Evolutionary conservation across 1,284 basidiomycete genomes (phyloP), one percentile per base, ranked within the genome.

Genomic region (Cystobasidium sp.): DNA sequence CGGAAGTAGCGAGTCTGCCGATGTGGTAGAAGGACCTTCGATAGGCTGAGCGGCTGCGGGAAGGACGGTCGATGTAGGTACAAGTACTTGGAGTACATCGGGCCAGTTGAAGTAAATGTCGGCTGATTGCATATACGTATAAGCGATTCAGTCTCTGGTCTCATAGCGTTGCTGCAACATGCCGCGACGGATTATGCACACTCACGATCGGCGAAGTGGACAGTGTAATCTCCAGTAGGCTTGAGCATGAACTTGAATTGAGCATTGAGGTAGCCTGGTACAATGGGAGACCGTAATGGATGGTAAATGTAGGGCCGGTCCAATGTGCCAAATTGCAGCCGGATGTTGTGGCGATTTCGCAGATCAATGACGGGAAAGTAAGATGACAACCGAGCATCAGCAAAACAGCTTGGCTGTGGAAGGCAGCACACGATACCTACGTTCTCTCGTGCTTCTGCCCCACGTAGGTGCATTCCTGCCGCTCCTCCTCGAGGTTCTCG

Each of bases 241-340:
- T 93, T 93, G 89, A 97, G 90, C 58, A 97, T 87, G 82, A 97
- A 97, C 72, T 93, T 88, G 84, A 94, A 96, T 81, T 94, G 92
- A 10, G 93, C 93, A 83, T 97, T 95, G 76, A 97, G 89, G 82
- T 93, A 97, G 37, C 78, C 77, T 51, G 66, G 18, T 1, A 16
- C 20, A 39, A 51, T 46, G 37, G 52, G 44, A 41, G 58, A n/a
- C 41, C 18, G 37, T 37, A 10, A 47, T 37, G 6, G 37, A 53
- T 53, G 20, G 41, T 41, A 20, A 56, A 47, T 14, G 59, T 24
- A 24, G 43, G 39, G 51, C 8, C 31, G 6, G 59, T 49, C 41
- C 58, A 20, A 44, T 52, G 49, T 49, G 56, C 69, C 51, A 9
- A 43, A 7, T 47, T 5, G 61, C 22, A 66, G 24, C 51, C 47